Conservation (phyloP, 352 stramenopile species). For the Elongisporangium undulatum region DNA sequence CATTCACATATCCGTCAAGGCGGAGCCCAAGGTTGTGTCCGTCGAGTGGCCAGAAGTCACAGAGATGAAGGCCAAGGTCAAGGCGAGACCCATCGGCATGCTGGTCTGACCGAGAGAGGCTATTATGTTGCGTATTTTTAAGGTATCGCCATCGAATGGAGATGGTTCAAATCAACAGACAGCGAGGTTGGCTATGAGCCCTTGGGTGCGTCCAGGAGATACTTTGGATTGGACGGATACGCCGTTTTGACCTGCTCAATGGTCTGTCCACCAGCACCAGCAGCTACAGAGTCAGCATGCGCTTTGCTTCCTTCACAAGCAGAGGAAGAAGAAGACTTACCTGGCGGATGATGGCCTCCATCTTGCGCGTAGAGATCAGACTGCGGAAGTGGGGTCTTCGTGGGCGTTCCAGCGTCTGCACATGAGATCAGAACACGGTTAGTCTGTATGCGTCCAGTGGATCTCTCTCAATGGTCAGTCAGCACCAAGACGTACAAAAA, state of each 20-base stretch:
- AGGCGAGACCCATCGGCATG: conserved; percentile 11
- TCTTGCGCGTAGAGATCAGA: conserved; percentile 53
- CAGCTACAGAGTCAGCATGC: background rate
- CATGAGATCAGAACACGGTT: conserved; percentile 2
- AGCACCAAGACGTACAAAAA: conserved; percentile 40
- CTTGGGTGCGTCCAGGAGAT: conserved; percentile 25
- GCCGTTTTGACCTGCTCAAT: conserved; percentile 45
- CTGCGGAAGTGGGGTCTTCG: conserved; percentile 52
- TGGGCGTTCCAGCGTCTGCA: conserved; percentile 36
- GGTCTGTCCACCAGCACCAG: conserved; percentile 15
- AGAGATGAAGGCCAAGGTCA: conserved; percentile 1
- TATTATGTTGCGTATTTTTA: background rate
- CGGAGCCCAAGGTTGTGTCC: conserved; percentile 1
- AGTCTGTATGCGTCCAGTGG: background rate
- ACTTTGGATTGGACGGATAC: conserved; percentile 34
- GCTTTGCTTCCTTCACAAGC: background rate
- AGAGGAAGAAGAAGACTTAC: conserved; percentile 9
- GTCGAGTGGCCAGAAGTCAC: background rate
- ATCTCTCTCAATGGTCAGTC: background rate
- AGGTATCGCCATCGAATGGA: background rate
- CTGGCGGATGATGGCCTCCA: conserved; percentile 51
- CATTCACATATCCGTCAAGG: background rate
- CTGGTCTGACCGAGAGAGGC: background rate
- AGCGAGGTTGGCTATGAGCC: background rate
- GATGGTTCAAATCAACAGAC: background rate